Evolutionary conservation across 345 rosid species (phyloP).

Genomic region (Eucalyptus victrix): DNA sequence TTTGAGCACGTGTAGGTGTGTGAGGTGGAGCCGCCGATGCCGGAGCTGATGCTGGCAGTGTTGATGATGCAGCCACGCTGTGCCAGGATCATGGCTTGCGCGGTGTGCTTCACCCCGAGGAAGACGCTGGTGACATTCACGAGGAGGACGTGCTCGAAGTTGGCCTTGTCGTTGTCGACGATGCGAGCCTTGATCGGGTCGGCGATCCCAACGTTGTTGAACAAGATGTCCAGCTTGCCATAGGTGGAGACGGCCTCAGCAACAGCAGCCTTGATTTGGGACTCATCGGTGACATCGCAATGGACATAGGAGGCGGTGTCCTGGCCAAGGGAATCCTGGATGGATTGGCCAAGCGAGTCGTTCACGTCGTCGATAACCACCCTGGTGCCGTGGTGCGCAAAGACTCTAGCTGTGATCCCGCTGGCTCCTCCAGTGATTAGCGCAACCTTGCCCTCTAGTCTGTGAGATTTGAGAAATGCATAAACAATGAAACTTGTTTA

Average conservation of each 20-base stretch:
- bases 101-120: slow-evolving; percentile 26
- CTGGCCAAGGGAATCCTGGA: slow-evolving; percentile 1
- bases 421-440: slow-evolving; percentile 18
- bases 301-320: slow-evolving; percentile 3
- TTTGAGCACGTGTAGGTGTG: slow-evolving; percentile 30
- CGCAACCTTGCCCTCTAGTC: slow-evolving; percentile 20
- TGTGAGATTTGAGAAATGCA: neutral
- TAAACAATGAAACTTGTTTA: neutral
- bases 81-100: slow-evolving; percentile 17
- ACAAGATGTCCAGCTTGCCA: slow-evolving; percentile 25
- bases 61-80: slow-evolving; percentile 15
- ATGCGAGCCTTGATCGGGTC: slow-evolving; percentile 8
- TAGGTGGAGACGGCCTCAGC: slow-evolving; percentile 4
- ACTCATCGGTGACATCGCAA: slow-evolving; percentile 17
- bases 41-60: slow-evolving; percentile 12
- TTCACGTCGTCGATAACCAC: slow-evolving; percentile 7
- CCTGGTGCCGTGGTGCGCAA: slow-evolving; percentile 2
- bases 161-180: slow-evolving; percentile 10
- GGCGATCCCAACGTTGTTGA: slow-evolving; percentile 24
- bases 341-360: slow-evolving; percentile 1
- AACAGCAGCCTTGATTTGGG: slow-evolving; percentile 2
- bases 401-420: slow-evolving; percentile 4
- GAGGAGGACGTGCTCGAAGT: slow-evolving; percentile 17
- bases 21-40: neutral
- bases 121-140: slow-evolving; percentile 18